Base-by-base conservation (phyloP, 768 basidiomycete genomes). In the Hypsizygus marmoreus region DNA sequence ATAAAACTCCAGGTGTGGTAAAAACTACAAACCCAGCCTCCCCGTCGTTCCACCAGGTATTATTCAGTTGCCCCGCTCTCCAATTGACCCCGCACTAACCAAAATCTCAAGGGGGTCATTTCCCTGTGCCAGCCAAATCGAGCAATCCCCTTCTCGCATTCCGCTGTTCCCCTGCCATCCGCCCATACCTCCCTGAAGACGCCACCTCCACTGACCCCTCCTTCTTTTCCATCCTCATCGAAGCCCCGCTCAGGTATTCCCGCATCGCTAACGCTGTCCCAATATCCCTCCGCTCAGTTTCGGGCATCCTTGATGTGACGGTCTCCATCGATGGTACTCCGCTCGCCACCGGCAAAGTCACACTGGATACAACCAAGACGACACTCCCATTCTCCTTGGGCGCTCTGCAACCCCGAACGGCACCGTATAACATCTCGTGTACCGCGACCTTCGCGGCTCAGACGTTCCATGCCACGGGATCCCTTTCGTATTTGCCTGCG, bases 141-240 rank as follows among this genome's bases (percentile, higher is more conserved):
- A 50, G 65, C 0, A 59, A 57, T 1, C 65, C 81, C n/a, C 70
- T 81, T 30, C 71, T 84, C 19, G 77, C 80, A 6, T 61, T 85
- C 29, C 77, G 79, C 7, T 84, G 83, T 49, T 71, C 73, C 7
- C 81, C 80, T 22, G 77, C 79, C 2, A 74, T 83, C 17, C 71
- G 75, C 5, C 83, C 83, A 1, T 85, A 82, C 58, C 72, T 84
- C 17, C 72, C 75, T 12, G 80, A 77, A 51, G 82, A 83, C 49
- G 63, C 65, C 6, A 44, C 59, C 38, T 49, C 53, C 32, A 45
- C 56, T 6, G 58, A 61, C 29, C 43, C 60, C 8, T 68, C 70
- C 3, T 66, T 70, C 2, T 67, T 72, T 10, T 68, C 72, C 12
- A 68, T 84, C 41, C 63, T 84, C 29, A 65, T 84, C 32, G 80